Evolutionary conservation across 1,284 basidiomycete genomes (phyloP), one percentile per base, ranked within the genome.

Genomic region (Puccinia brachypodii): DNA sequence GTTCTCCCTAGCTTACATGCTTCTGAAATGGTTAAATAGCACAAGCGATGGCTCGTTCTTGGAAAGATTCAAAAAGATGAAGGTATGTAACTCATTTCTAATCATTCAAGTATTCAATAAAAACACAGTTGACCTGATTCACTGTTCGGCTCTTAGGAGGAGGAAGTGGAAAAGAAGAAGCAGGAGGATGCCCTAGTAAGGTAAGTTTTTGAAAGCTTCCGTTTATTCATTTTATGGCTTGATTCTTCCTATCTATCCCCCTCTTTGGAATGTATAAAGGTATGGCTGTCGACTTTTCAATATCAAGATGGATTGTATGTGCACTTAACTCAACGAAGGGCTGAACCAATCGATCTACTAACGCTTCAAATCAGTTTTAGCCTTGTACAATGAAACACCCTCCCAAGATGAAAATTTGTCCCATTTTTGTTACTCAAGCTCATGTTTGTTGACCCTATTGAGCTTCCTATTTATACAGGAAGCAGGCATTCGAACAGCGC

Each of bases 121-220:
- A 22, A 36, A 8, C 38, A 47, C 16, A 33, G 16, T 22, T 36
- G 36, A 2, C 62, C 28, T 47, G 33, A 36, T 36, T 16, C 33
- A 64, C 11, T 16, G 31, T 60, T 44, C 8, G 11, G 44, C 33
- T 38, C 36, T 68, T 36, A 79, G 76, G 76, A 79, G 28, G 76
- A 79, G 36, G 76, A 79, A 71, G 76, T 79, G 38, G 76, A 79
- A 40, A 79, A 79, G 38, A 79, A 79, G 66, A 79, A 79, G 71
- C 76, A 79, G 53, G 76, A 69, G 31, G 76, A 79, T 28, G 76
- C 76, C 31, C 53, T 79, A 69, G 66, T 50, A 69, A 44, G 76
- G 76, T 79, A 31, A 79, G 76, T 69, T 14, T 16, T n/a, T 13
- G 22, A 13, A 44, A 22, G 8, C 40, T 38, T 31, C 31, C 28